Evolutionary conservation across 805 yeast genomes (phyloP), one percentile per base, ranked within the genome.

Genomic region (Priceomyces melissophilus): DNA sequence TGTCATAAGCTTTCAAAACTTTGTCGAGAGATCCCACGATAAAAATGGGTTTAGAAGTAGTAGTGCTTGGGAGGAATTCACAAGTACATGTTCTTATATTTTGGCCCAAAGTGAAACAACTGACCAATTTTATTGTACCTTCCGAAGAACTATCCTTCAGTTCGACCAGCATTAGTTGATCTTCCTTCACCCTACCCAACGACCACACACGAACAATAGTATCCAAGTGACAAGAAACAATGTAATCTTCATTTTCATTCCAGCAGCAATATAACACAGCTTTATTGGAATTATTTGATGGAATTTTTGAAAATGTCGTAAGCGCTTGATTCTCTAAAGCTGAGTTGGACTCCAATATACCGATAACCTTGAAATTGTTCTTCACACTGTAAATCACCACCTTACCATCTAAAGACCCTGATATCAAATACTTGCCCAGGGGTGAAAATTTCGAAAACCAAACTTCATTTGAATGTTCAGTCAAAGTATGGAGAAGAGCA

Each of bases 361-460:
- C 62, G 27, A 65, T 38, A 5, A 60, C 53, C 38, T 55, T 53
- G 43, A 67, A 71, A 35, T 58, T 53, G 33, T 80, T 67, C 3
- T 63, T 55, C 2, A 82, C 84, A 56, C 82, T 84, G 65, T 86
- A 88, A 10, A 89, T 69, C 26, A 79, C 63, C 29, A 87, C 70
- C 16, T 73, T 67, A 5, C 79, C 73, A 55, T 87, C 95, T 11
- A 79, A 73, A 6, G 93, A 80, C 0, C 90, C 84, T 0, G 90
- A 77, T n/a, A 87, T 95, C 30, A 90, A 64, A 47, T 69, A 80
- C 46, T 71, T 73, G 2, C 96, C 96, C 61, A 77, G 75, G 35
- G 88, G 85, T 4, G 93, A 83, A 55, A 87, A 89, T 42, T 77
- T 76, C 10, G 84, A 71, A 55, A 72, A 84, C 97, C 97, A 90